Evolutionary conservation across 163 green algal species (phyloP).

Genomic region (Trebouxiophyceae sp.): DNA sequence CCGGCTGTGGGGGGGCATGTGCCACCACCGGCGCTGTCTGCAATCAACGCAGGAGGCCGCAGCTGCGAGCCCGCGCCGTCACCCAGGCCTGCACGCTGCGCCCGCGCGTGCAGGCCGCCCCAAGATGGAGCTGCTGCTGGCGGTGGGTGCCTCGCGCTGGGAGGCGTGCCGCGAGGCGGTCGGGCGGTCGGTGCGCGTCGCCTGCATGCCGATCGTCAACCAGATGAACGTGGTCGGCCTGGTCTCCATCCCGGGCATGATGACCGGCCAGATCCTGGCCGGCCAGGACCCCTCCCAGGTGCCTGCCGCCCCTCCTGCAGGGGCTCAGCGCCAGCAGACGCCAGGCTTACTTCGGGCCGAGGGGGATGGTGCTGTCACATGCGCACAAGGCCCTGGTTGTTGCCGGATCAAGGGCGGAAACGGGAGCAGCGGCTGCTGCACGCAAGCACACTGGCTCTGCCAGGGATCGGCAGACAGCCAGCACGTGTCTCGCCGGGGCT

Average conservation of each 20-base stretch:
- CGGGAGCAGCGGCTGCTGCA: no score
- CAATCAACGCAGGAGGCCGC: background rate
- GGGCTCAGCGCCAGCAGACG: background rate
- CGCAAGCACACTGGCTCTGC: no score
- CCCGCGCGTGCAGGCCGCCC: conserved; percentile 37
- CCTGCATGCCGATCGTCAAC: conserved; percentile 77
- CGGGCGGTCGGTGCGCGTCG: conserved; percentile 33
- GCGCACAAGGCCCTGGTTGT: background rate
- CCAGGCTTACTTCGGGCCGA: background rate
- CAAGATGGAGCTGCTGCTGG: conserved; percentile 64
- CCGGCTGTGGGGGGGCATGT: no score
- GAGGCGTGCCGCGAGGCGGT: conserved; percentile 48
- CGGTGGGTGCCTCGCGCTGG: conserved; percentile 58
- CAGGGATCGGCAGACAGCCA: no score
- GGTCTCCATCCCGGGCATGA: conserved; percentile 75
- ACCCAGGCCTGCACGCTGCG: background rate
- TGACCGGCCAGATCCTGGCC: conserved; percentile 83
- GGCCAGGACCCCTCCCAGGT: conserved; percentile 56
- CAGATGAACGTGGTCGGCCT: conserved; percentile 78
- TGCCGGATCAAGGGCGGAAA: no score
- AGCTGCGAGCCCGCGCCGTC: background rate
- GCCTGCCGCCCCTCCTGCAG: background rate
- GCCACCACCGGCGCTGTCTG: no score
- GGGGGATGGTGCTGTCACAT: background rate
- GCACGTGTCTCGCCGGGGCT: no score